These are phyloP conservation scores for Nakazawaea anatomiae DNA, from an alignment of 805 yeast genomes.

Conservation along the genomic window DNA sequence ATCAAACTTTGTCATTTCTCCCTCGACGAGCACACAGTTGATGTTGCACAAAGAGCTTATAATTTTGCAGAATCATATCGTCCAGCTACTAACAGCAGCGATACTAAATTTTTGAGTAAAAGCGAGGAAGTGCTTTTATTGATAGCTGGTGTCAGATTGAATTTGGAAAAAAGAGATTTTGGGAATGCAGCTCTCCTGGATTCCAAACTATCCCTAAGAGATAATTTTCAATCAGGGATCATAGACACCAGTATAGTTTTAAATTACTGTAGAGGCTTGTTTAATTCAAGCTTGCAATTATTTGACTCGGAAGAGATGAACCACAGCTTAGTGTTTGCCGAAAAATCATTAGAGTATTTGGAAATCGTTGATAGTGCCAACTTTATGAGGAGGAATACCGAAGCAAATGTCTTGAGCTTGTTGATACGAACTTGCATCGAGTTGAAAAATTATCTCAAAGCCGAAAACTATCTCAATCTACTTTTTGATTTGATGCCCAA, in stretches of 20 bases:
- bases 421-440: constrained; percentile 23
- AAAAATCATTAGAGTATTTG: constrained; percentile 14
- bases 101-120: too few relatives aligned
- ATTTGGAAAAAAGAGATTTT: constrained; percentile 24
- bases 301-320: constrained; percentile 6
- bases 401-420: constrained; percentile 19
- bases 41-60: constrained; percentile 19
- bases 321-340: constrained; percentile 13
- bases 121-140: constrained; percentile 19
- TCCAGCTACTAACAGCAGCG: not conserved
- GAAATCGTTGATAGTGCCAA: constrained; percentile 14
- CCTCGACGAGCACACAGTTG: constrained; percentile 19
- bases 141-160: constrained; percentile 24
- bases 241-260: constrained; percentile 16
- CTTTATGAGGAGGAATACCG: constrained; percentile 16
- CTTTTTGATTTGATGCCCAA: constrained; percentile 22
- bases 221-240: constrained; percentile 4
- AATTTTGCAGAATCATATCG: constrained; percentile 2
- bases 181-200: constrained; percentile 30
- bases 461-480: constrained; percentile 16
- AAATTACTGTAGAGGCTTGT: constrained; percentile 27
- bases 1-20: constrained; percentile 22
- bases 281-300: constrained; percentile 20
- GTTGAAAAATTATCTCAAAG: constrained; percentile 14
- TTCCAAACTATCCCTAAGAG: constrained; percentile 20